Percentiles rank a stretch among this genome's conserved stretches.
Evolutionary conservation across 306 rosid genomes (phyloP).

Genomic region (Acacia acuminata): DNA sequence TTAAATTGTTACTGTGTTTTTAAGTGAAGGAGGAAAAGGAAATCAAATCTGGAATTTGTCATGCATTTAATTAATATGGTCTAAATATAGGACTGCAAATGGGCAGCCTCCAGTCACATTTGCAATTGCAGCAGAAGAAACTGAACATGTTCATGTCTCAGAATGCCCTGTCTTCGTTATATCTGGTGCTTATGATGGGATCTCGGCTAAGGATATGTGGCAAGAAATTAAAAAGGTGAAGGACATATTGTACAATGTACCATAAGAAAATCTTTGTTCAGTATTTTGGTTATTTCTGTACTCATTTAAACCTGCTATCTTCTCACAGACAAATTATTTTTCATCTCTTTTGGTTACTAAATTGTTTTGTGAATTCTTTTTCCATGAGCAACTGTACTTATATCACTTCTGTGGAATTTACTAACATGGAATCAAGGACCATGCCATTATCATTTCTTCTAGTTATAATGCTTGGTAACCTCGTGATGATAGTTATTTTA

Average conservation of each 20-base stretch:
- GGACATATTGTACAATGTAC: constrained; percentile 7
- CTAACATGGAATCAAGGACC: background rate
- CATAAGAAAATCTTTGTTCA: constrained; percentile 10
- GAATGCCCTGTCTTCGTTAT: constrained; percentile 83
- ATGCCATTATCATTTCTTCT: background rate
- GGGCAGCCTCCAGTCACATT: constrained; percentile 73
- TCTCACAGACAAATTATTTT: constrained; percentile 17
- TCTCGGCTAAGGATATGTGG: constrained; percentile 91
- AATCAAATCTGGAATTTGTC: constrained; percentile 20
- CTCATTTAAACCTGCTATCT: constrained; percentile 22
- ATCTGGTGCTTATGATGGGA: constrained; percentile 67
- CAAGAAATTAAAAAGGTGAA: constrained; percentile 78
- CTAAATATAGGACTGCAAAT: constrained; percentile 61
- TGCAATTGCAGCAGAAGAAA: constrained; percentile 91
- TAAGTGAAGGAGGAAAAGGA: constrained; percentile 16
- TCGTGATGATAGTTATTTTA: background rate
- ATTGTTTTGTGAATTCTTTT: background rate
- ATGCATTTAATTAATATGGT: constrained; percentile 21
- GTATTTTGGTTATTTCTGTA: constrained; percentile 3
- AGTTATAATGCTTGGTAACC: background rate
- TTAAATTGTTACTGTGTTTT: constrained; percentile 11
- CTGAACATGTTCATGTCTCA: constrained; percentile 68
- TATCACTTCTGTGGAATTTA: background rate
- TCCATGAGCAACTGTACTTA: background rate
- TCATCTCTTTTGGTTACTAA: constrained; percentile 2